Percentiles rank a stretch among this genome's conserved stretches.
Conservation (phyloP, 352 stramenopile genomes). For the Peronospora farinosa region DNA sequence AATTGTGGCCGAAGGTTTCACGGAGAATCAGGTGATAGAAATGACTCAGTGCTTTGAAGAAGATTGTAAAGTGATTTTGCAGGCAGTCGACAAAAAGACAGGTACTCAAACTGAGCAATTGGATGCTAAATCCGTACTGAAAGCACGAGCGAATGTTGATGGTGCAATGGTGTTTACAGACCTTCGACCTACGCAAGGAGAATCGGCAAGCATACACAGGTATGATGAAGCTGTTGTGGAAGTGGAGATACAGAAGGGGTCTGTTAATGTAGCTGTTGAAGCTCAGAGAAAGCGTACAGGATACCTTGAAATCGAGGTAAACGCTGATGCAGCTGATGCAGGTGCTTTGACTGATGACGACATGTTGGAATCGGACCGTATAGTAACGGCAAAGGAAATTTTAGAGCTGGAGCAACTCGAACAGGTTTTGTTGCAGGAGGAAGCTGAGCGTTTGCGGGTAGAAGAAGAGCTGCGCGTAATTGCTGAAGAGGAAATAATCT, state of each 20-base stretch:
- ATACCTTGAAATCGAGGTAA: slow-evolving; percentile 1
- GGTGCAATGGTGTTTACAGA: slow-evolving; percentile 1
- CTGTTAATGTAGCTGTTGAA: slow-evolving; percentile 1
- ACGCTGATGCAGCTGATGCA: slow-evolving; percentile 1
- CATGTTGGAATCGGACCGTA: slow-evolving; percentile 6
- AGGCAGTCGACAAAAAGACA: slow-evolving; percentile 1
- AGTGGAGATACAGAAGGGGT: neutral
- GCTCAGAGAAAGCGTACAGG: neutral
- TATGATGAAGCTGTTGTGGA: slow-evolving; percentile 5
- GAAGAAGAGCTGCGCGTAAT: slow-evolving; percentile 32
- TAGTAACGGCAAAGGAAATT: slow-evolving; percentile 16
- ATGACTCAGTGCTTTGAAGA: slow-evolving; percentile 2
- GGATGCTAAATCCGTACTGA: slow-evolving; percentile 2
- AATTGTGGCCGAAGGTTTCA: neutral
- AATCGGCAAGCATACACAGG: neutral
- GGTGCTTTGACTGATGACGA: slow-evolving; percentile 2
- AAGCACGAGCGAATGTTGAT: slow-evolving; percentile 2
- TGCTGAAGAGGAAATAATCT: slow-evolving; percentile 26
- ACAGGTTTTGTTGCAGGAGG: slow-evolving; percentile 14
- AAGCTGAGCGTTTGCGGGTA: slow-evolving; percentile 17
- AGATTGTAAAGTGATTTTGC: neutral
- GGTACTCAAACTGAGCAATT: neutral
- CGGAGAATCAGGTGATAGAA: neutral
- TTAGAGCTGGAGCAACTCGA: slow-evolving; percentile 20
- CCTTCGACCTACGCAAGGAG: neutral